A percentile compares a stretch with the other conserved stretches of the same genome.
phyloP scores from a whole-genome alignment of 257 asterid genomes.

The Gentiana straminea region DNA sequence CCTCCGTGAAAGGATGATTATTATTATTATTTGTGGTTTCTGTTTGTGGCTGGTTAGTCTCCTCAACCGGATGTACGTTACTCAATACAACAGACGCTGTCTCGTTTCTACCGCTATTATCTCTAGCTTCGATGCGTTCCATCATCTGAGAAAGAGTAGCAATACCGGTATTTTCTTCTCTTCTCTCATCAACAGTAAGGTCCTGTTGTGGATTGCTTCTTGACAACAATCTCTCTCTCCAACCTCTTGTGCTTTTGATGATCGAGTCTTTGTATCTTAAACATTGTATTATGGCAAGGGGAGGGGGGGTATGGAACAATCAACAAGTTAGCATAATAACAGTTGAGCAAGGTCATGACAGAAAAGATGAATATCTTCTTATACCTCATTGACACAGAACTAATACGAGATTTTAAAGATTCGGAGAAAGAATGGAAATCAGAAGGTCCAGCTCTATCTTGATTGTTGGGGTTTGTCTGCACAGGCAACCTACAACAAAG shows the following conservation, averaged over 20 bases:
- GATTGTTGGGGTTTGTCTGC: slow-evolving; percentile 47
- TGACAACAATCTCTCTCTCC: slow-evolving; percentile 88
- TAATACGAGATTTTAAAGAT: slow-evolving; percentile 59
- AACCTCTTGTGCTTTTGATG: slow-evolving; percentile 83
- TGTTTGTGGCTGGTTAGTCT: slow-evolving; percentile 15
- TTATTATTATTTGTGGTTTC: slow-evolving; percentile 10
- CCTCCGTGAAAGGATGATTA: slow-evolving; percentile 24
- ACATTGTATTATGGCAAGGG: not conserved
- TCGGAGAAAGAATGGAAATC: slow-evolving; percentile 75
- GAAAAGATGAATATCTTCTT: not conserved
- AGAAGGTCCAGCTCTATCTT: slow-evolving; percentile 80
- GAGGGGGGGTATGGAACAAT: too few species aligned
- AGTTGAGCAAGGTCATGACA: too few species aligned
- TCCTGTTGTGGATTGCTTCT: slow-evolving; percentile 44
- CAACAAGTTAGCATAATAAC: too few species aligned
- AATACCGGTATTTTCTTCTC: slow-evolving; percentile 29
- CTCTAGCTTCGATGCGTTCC: slow-evolving; percentile 57
- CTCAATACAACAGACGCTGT: slow-evolving; percentile 25
- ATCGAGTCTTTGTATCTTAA: slow-evolving; percentile 73
- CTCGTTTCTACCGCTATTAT: slow-evolving; percentile 23
- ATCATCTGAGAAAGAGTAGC: slow-evolving; percentile 42
- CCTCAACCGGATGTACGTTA: slow-evolving; percentile 19
- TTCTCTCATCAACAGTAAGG: slow-evolving; percentile 32
- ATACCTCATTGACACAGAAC: slow-evolving; percentile 72
- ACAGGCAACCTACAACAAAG: slow-evolving; percentile 37